Percentiles rank a stretch among this genome's conserved stretches.
phyloP scores from a whole-genome alignment of 2,329 filamentous ascomycete genomes.

The Orbilia ellipsospora region DNA sequence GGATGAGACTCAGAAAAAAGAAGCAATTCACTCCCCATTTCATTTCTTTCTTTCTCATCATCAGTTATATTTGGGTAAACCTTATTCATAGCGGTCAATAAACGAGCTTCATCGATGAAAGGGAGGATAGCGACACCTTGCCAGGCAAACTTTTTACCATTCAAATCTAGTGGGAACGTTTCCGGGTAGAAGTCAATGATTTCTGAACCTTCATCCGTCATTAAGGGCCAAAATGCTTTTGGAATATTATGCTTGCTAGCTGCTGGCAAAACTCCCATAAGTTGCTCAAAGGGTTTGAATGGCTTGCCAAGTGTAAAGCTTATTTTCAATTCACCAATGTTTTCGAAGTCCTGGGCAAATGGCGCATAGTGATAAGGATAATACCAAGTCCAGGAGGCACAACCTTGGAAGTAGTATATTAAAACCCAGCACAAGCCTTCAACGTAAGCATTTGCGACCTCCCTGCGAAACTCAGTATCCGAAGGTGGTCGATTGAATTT shows the following conservation, averaged over 20 bases:
- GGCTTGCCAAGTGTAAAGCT: slow-evolving; percentile 84
- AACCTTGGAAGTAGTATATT: slow-evolving; percentile 97
- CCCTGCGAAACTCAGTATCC: slow-evolving; percentile 85
- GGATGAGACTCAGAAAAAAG: slow-evolving; percentile 85
- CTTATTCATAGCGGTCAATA: slow-evolving; percentile 82
- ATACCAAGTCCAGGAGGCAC: slow-evolving; percentile 98
- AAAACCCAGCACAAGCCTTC: slow-evolving; percentile 96
- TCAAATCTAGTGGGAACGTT: slow-evolving; percentile 91
- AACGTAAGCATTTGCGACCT: slow-evolving; percentile 90
- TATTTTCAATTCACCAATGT: slow-evolving; percentile 81
- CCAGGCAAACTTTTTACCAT: slow-evolving; percentile 99
- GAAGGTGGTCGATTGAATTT: slow-evolving; percentile 88
- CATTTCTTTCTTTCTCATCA: slow-evolving; percentile 82
- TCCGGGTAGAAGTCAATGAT: slow-evolving; percentile 98
- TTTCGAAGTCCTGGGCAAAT: slow-evolving; percentile 93
- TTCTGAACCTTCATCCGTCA: slow-evolving; percentile 86
- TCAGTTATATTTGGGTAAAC: slow-evolving; percentile 82
- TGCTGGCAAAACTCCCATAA: slow-evolving; percentile 97
- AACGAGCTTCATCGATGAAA: slow-evolving; percentile 91
- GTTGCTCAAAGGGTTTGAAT: slow-evolving; percentile 92
- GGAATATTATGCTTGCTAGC: slow-evolving; percentile 86
- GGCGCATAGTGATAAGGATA: slow-evolving; percentile 99
- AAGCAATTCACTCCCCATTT: slow-evolving; percentile 80
- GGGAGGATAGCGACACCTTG: slow-evolving; percentile 92
- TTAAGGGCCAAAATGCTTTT: slow-evolving; percentile 85